These are phyloP conservation scores for Clausena lansium DNA, from an alignment of 345 rosid genomes.

Conservation along the genomic window DNA sequence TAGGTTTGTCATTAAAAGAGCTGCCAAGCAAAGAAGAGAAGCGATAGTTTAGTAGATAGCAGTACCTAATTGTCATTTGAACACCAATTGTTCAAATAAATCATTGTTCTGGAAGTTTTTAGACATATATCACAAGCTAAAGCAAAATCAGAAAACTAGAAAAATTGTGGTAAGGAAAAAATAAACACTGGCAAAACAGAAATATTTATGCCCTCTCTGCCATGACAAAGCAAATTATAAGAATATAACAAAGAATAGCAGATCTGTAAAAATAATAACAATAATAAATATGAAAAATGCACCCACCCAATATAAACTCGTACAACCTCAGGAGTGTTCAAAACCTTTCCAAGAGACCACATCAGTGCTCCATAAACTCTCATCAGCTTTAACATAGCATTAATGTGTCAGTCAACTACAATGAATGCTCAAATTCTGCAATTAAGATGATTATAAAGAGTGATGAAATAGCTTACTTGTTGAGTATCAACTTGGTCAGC, in stretches of 20 bases:
- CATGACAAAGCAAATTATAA: background rate
- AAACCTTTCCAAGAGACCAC: slow-evolving; percentile 98
- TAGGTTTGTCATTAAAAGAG: slow-evolving; percentile 84
- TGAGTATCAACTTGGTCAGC: slow-evolving; percentile 97
- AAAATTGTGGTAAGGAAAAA: background rate
- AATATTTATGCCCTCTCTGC: background rate
- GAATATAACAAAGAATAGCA: background rate
- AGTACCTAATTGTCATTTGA: no score
- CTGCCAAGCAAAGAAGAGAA: slow-evolving; percentile 34
- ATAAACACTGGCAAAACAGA: background rate
- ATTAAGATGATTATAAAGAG: background rate
- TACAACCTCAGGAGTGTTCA: slow-evolving; percentile 87
- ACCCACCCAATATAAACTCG: slow-evolving; percentile 92
- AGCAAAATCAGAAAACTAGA: background rate
- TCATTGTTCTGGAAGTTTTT: background rate
- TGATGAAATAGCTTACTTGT: slow-evolving; percentile 44
- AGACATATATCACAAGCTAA: background rate
- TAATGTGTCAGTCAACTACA: background rate
- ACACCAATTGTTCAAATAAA: background rate
- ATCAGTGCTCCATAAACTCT: slow-evolving; percentile 95
- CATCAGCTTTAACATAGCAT: slow-evolving; percentile 56
- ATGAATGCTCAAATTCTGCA: background rate
- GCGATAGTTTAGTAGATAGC: background rate
- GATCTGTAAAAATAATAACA: background rate
- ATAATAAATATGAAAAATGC: background rate